Conservation (phyloP, 2,329 filamentous ascomycete genomes). For the Immersiporthe knoxdaviesiana region DNA sequence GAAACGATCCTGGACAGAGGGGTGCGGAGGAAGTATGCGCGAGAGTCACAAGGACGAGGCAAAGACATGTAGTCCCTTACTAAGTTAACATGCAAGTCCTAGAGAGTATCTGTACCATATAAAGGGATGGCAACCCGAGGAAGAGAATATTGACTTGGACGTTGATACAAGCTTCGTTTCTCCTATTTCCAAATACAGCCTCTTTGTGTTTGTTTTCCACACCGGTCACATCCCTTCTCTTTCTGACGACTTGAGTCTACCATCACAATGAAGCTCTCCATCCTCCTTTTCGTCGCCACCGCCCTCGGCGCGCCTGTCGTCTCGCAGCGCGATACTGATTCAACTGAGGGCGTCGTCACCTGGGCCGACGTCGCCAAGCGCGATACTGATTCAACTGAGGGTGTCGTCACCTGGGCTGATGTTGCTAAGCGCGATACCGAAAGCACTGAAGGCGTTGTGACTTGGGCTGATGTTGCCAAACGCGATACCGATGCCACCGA, state of each 20-base stretch:
- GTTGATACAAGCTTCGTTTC: not conserved
- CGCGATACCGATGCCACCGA: not conserved
- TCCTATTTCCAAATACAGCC: not conserved
- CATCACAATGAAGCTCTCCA: not conserved
- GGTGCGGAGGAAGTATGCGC: not conserved
- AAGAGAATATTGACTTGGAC: not conserved
- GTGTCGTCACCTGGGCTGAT: not conserved
- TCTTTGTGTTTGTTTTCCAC: not conserved
- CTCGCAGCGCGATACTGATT: not conserved
- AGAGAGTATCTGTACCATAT: not conserved
- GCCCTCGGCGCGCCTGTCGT: not conserved
- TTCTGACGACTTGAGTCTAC: not conserved
- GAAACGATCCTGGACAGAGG: not conserved
- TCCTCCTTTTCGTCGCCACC: not conserved
- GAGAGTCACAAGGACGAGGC: not conserved
- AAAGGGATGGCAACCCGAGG: not conserved
- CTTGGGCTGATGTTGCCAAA: not conserved
- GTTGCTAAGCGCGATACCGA: not conserved
- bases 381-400: not conserved
- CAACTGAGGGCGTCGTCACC: not conserved
- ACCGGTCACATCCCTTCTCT: not conserved
- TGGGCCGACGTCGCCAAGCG: not conserved
- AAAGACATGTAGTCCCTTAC: not conserved
- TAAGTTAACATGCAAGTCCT: not conserved
- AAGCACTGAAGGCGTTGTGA: not conserved